Conservation (phyloP, 257 asterid genomes). For the Coffea canephora region DNA sequence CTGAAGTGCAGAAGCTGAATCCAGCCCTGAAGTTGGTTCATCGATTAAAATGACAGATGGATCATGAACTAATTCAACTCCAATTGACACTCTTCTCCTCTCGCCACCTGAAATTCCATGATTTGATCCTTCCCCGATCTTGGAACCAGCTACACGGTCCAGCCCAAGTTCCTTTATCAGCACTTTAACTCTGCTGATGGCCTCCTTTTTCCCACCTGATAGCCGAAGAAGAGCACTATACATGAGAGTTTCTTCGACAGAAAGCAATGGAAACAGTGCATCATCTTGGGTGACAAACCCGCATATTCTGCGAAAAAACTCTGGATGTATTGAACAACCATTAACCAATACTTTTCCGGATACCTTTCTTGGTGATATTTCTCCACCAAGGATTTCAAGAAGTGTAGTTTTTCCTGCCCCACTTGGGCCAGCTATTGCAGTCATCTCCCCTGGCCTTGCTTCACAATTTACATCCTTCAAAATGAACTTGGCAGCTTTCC, state of each 20-base stretch:
- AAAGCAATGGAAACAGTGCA: constrained; percentile 72
- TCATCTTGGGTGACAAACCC: constrained; percentile 82
- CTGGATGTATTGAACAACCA: constrained; percentile 32
- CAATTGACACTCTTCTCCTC: constrained; percentile 78
- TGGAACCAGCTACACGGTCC: constrained; percentile 51
- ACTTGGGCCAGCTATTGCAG: constrained; percentile 92
- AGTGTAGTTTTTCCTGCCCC: constrained; percentile 92
- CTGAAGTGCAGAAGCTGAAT: constrained; percentile 79
- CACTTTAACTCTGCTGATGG: constrained; percentile 35
- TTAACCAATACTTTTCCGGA: constrained; percentile 63
- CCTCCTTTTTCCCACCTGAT: constrained; percentile 36
- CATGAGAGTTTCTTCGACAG: constrained; percentile 71
- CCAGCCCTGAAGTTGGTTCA: constrained; percentile 88
- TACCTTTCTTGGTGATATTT: constrained; percentile 37
- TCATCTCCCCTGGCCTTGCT: constrained; percentile 66
- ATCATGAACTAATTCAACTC: constrained; percentile 74
- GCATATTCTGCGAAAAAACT: constrained; percentile 45
- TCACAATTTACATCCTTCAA: constrained; percentile 58
- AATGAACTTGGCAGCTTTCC: constrained; percentile 35
- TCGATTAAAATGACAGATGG: constrained; percentile 67
- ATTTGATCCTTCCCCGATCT: constrained; percentile 56
- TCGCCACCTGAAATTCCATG: constrained; percentile 82
- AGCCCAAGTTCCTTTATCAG: constrained; percentile 70
- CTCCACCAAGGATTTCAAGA: constrained; percentile 70
- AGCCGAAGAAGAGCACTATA: constrained; percentile 73